Evolutionary conservation across 1,284 basidiomycete genomes (phyloP).

Genomic region (Irpex lacteus): DNA sequence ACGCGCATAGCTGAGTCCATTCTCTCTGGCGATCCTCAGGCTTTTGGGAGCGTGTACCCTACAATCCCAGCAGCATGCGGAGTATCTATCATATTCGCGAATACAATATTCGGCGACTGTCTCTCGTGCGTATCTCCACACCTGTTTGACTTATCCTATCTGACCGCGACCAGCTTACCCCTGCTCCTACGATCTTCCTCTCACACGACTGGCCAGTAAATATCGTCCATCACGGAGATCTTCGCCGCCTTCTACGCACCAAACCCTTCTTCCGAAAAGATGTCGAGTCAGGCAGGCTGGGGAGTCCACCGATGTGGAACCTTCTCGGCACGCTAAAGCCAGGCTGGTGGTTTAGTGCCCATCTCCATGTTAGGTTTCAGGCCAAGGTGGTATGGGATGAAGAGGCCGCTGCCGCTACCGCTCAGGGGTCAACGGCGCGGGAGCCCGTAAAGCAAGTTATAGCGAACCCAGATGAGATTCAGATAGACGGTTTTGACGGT

Average conservation of each 20-base stretch:
- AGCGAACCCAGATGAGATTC: slow-evolving; percentile 66
- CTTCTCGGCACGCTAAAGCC: slow-evolving; percentile 78
- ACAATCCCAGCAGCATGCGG: slow-evolving; percentile 66
- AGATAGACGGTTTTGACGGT: slow-evolving; percentile 49
- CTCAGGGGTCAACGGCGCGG: neutral
- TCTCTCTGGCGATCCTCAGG: slow-evolving; percentile 38
- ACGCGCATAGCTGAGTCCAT: neutral
- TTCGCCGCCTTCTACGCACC: slow-evolving; percentile 59
- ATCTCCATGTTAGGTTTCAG: slow-evolving; percentile 85
- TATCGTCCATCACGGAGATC: slow-evolving; percentile 84
- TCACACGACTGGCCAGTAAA: slow-evolving; percentile 97
- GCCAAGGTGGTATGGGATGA: slow-evolving; percentile 61
- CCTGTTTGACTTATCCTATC: neutral
- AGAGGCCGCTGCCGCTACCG: neutral
- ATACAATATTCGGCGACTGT: slow-evolving; percentile 80
- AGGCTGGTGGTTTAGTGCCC: slow-evolving; percentile 94
- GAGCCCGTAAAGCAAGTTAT: neutral
- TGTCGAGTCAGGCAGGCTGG: slow-evolving; percentile 69
- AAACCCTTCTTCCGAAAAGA: slow-evolving; percentile 87
- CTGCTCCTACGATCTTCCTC: slow-evolving; percentile 69
- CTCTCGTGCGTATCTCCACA: slow-evolving; percentile 54
- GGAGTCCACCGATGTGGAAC: slow-evolving; percentile 86
- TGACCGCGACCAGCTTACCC: slow-evolving; percentile 45
- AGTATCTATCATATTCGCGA: slow-evolving; percentile 92
- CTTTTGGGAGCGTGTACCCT: slow-evolving; percentile 71